Percentiles rank a stretch among this genome's conserved stretches.
Evolutionary conservation across 2,329 filamentous ascomycete genomes (phyloP).

Genomic region (Alternaria sp.): DNA sequence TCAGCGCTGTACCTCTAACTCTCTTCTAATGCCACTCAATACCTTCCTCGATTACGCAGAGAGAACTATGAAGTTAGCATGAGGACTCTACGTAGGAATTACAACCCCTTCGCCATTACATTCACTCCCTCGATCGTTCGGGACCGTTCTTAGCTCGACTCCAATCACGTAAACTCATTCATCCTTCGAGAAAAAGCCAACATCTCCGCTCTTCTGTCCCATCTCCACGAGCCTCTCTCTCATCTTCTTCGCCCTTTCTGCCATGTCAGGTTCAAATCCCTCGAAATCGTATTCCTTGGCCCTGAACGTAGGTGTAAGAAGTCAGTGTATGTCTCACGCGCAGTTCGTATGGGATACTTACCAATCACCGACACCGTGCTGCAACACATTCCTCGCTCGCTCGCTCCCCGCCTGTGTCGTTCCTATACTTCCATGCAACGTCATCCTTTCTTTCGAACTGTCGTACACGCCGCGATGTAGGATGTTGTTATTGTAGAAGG

Average conservation of each 20-base stretch:
- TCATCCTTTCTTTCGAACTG: slow-evolving; percentile 66
- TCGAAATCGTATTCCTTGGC: slow-evolving; percentile 65
- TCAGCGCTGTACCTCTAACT: background rate
- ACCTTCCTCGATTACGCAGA: background rate
- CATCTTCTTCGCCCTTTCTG: slow-evolving; percentile 67
- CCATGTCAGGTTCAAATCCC: slow-evolving; percentile 67
- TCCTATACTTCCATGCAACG: slow-evolving; percentile 75
- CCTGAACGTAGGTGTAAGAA: slow-evolving; percentile 30
- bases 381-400: slow-evolving; percentile 73
- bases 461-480: slow-evolving; percentile 74
- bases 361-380: slow-evolving; percentile 73
- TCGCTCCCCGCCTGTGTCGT: slow-evolving; percentile 61
- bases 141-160: background rate
- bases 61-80: background rate
- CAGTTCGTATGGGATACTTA: background rate
- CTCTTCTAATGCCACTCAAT: background rate
- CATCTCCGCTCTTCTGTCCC: slow-evolving; percentile 65
- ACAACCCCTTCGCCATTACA: background rate
- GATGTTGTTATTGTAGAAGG: slow-evolving; percentile 92
- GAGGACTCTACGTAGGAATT: background rate
- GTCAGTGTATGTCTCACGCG: background rate
- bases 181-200: slow-evolving; percentile 60
- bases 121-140: background rate
- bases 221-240: slow-evolving; percentile 66
- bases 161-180: slow-evolving; percentile 26